Evolutionary conservation across 345 rosid species (phyloP).

Genomic region (Fremontodendron californicum): DNA sequence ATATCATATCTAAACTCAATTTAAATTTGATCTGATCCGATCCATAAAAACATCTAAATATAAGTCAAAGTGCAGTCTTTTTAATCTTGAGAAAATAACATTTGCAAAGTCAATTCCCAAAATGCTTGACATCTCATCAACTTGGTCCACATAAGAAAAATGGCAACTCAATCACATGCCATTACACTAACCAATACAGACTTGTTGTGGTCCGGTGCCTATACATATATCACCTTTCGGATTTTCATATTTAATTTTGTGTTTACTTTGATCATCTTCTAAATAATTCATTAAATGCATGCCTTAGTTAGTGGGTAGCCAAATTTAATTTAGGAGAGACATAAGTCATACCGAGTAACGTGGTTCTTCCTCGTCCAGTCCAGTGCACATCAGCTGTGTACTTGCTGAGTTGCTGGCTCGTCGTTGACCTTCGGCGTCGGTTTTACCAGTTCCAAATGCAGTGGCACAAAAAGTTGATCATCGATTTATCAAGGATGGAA

Average conservation of each 20-base stretch:
- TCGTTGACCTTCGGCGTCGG: background rate
- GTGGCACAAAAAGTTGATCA: background rate
- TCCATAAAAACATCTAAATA: too few relatives aligned
- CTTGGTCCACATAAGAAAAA: constrained; percentile 2
- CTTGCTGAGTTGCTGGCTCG: background rate
- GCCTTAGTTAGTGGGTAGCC: background rate
- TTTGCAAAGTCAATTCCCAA: background rate
- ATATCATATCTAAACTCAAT: background rate
- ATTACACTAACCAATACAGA: background rate
- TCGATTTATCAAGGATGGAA: background rate
- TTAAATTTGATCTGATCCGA: too few relatives aligned
- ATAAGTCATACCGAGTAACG: constrained; percentile 9
- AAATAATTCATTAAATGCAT: background rate
- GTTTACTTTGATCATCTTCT: constrained; percentile 13
- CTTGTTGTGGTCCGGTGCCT: background rate
- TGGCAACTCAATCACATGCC: background rate
- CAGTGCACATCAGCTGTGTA: background rate
- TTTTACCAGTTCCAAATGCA: background rate
- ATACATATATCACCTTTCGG: background rate
- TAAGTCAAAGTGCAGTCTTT: background rate
- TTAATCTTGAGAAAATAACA: background rate
- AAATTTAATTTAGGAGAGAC: constrained; percentile 10
- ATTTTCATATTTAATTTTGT: background rate
- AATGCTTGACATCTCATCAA: constrained; percentile 1
- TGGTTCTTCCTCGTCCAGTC: background rate